phyloP scores from a whole-genome alignment of 768 basidiomycete species.

The Phaeotremella skinneri region DNA sequence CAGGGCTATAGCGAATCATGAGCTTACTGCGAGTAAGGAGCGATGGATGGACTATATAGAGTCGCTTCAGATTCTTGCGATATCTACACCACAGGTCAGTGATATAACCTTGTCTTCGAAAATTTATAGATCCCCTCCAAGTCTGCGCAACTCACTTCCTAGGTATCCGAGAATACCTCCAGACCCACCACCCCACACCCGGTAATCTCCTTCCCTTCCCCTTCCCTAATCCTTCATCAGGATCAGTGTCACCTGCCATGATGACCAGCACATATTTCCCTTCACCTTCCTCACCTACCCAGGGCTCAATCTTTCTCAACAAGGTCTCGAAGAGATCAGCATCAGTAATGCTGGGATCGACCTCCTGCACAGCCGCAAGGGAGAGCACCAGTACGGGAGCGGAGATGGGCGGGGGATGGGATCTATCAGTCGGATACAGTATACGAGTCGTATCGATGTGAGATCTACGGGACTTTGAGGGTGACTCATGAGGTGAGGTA shows the following conservation, averaged over 20 bases:
- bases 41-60: conserved; percentile 44
- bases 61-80: conserved; percentile 37
- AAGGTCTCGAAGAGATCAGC: conserved; percentile 22
- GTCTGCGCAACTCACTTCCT: conserved; percentile 20
- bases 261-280: conserved; percentile 34
- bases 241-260: conserved; percentile 20
- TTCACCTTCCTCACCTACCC: conserved; percentile 33
- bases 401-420: conserved; percentile 5
- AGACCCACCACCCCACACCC: conserved; percentile 29
- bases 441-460: conserved; percentile 19
- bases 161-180: conserved; percentile 28
- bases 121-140: background rate
- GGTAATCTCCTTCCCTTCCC: conserved; percentile 29
- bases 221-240: conserved; percentile 1
- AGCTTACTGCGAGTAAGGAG: conserved; percentile 33
- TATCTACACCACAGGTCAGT: conserved; percentile 9
- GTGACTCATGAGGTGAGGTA: conserved; percentile 7
- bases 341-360: conserved; percentile 12
- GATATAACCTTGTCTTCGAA: background rate
- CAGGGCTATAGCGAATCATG: background rate
- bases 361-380: conserved; percentile 13
- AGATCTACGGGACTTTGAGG: conserved; percentile 7
- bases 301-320: conserved; percentile 25
- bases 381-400: conserved; percentile 19
- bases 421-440: conserved; percentile 12